Evolutionary conservation across 2,329 filamentous ascomycete species (phyloP).

Genomic region (Trichophaea hybrida): DNA sequence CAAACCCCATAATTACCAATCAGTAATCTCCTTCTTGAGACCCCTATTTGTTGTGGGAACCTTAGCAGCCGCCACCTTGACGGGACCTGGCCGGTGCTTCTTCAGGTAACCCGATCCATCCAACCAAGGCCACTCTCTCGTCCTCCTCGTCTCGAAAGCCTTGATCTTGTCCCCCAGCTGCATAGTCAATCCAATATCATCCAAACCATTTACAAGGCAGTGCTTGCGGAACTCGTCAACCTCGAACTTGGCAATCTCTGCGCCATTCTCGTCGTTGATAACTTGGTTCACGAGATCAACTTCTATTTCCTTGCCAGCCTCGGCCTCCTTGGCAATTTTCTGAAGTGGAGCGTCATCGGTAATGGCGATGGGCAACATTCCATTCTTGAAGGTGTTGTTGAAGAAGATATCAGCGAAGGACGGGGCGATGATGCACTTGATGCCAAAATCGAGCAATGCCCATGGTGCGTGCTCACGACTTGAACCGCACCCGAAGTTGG

Average conservation of each 20-base stretch:
- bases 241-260: conserved; percentile 62
- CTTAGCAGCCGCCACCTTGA: conserved; percentile 45
- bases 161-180: conserved; percentile 81
- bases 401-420: conserved; percentile 90
- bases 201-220: conserved; percentile 81
- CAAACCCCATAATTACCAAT: conserved; percentile 13
- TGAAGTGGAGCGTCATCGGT: conserved; percentile 51
- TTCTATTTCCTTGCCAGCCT: conserved; percentile 69
- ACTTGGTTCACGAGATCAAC: conserved; percentile 75
- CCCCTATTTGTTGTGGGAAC: conserved; percentile 24
- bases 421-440: conserved; percentile 82
- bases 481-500: conserved; percentile 89
- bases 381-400: conserved; percentile 99
- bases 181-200: conserved; percentile 91
- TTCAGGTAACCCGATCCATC: conserved; percentile 69
- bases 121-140: conserved; percentile 72
- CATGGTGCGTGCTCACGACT: conserved; percentile 92
- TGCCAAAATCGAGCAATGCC: conserved; percentile 92
- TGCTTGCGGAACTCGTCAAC: conserved; percentile 91
- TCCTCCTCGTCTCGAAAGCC: conserved; percentile 65
- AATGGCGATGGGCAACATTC: conserved; percentile 82
- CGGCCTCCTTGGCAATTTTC: conserved; percentile 60
- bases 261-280: conserved; percentile 62
- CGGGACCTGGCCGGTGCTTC: conserved; percentile 37
- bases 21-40: conserved; percentile 21